Conservation (phyloP, 768 basidiomycete genomes). For the Trametes elegans region DNA sequence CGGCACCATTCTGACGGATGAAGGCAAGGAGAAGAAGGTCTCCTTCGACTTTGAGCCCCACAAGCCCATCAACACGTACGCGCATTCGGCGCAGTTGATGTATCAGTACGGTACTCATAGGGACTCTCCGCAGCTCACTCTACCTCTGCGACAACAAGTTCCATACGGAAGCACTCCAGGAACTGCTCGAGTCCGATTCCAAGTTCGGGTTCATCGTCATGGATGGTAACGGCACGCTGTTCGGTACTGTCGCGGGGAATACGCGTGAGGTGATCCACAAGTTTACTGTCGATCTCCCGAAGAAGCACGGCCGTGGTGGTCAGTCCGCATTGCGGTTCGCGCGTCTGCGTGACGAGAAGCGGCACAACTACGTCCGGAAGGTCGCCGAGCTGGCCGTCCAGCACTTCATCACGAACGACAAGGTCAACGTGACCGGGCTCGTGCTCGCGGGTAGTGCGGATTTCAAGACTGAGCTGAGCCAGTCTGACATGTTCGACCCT, state of each 20-base stretch:
- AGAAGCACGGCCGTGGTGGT: constrained; percentile 99
- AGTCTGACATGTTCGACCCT: constrained; percentile 94
- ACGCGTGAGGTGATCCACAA: constrained; percentile 97
- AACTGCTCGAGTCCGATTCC: constrained; percentile 94
- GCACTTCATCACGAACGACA: constrained; percentile 97
- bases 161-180: constrained; percentile 96
- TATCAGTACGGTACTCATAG: background rate
- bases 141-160: constrained; percentile 99
- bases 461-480: constrained; percentile 97
- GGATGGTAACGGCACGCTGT: constrained; percentile 98
- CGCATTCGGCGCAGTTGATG: constrained; percentile 5
- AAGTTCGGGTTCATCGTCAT: constrained; percentile 99
- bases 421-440: constrained; percentile 95
- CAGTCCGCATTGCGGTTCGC: constrained; percentile 99
- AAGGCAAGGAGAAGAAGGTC: constrained; percentile 99
- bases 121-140: constrained; percentile 67
- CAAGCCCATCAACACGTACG: constrained; percentile 98
- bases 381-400: constrained; percentile 97
- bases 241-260: constrained; percentile 94
- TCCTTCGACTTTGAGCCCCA: constrained; percentile 99
- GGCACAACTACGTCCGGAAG: constrained; percentile 99
- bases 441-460: constrained; percentile 97
- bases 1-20: constrained; percentile 95
- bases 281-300: constrained; percentile 97
- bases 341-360: constrained; percentile 97